A percentile compares a stretch with the other conserved stretches of the same genome.
These are phyloP conservation scores for Polygonum aviculare DNA, from an alignment of 148 eudicot genomes.

Conservation along the genomic window DNA sequence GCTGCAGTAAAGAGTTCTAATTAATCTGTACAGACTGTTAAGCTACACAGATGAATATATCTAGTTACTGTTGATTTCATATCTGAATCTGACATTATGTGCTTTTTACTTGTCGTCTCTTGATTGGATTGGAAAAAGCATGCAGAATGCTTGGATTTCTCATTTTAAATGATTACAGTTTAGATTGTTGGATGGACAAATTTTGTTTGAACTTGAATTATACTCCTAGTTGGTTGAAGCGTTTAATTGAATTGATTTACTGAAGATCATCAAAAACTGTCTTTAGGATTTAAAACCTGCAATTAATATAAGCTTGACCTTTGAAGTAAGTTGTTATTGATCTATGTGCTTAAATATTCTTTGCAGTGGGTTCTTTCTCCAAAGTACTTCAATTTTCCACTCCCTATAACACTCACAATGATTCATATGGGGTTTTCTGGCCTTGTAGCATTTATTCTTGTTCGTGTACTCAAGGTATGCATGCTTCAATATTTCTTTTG, in stretches of 20 bases:
- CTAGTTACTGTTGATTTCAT: neutral
- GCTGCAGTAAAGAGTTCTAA: neutral
- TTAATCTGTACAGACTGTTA: too few species aligned
- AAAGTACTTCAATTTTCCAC: slow-evolving; percentile 93
- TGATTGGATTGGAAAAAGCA: too few species aligned
- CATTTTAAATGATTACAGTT: neutral
- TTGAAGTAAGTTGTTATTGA: neutral
- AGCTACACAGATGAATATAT: neutral
- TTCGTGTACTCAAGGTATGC: slow-evolving; percentile 90
- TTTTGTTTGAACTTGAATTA: neutral
- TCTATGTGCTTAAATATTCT: slow-evolving; percentile 6
- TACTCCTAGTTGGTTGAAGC: neutral
- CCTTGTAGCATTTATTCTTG: slow-evolving; percentile 73
- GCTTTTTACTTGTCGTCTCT: too few species aligned
- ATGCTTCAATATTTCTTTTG: neutral
- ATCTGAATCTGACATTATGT: neutral
- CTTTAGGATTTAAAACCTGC: neutral
- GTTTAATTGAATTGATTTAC: neutral
- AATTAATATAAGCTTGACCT: neutral
- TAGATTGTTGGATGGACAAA: neutral
- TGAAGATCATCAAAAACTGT: neutral
- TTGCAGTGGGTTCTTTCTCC: slow-evolving; percentile 99
- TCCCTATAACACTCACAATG: slow-evolving; percentile 96
- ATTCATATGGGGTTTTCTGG: slow-evolving; percentile 99
- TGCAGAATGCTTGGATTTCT: neutral